These are phyloP conservation scores for Apiotrichum gamsii DNA, from an alignment of 1,284 basidiomycete species.

Conservation along the genomic window DNA sequence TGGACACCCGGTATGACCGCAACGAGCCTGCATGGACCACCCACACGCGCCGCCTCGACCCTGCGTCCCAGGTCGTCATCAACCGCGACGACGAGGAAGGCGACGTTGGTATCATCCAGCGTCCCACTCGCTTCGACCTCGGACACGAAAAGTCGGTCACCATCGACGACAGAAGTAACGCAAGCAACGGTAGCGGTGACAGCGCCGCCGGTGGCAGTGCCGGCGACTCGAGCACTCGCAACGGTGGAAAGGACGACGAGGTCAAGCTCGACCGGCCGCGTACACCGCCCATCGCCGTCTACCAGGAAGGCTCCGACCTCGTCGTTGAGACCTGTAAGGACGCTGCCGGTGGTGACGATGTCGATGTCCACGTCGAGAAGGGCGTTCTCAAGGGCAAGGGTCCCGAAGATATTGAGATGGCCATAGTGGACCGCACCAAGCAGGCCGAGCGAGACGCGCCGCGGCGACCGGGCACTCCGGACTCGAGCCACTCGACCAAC, in stretches of 20 bases:
- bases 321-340: slow-evolving; percentile 58
- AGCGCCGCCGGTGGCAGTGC: slow-evolving; percentile 17
- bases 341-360: slow-evolving; percentile 57
- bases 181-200: slow-evolving; percentile 1
- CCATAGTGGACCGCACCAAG: neutral
- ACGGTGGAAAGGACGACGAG: slow-evolving; percentile 19
- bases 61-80: slow-evolving; percentile 67
- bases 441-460: neutral
- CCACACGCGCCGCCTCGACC: slow-evolving; percentile 61
- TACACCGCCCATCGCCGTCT: slow-evolving; percentile 51
- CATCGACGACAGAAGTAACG: slow-evolving; percentile 11
- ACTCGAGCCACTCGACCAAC: neutral
- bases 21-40: slow-evolving; percentile 66
- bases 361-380: neutral
- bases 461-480: neutral
- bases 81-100: slow-evolving; percentile 61
- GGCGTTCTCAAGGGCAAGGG: neutral
- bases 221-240: slow-evolving; percentile 7
- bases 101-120: slow-evolving; percentile 28
- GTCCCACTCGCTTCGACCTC: neutral
- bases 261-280: slow-evolving; percentile 26
- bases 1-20: slow-evolving; percentile 48
- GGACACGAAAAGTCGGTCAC: slow-evolving; percentile 13
- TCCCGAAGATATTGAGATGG: neutral
- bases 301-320: slow-evolving; percentile 62